Conservation (phyloP, 148 eudicot species). For the Rhododendron vialii region DNA sequence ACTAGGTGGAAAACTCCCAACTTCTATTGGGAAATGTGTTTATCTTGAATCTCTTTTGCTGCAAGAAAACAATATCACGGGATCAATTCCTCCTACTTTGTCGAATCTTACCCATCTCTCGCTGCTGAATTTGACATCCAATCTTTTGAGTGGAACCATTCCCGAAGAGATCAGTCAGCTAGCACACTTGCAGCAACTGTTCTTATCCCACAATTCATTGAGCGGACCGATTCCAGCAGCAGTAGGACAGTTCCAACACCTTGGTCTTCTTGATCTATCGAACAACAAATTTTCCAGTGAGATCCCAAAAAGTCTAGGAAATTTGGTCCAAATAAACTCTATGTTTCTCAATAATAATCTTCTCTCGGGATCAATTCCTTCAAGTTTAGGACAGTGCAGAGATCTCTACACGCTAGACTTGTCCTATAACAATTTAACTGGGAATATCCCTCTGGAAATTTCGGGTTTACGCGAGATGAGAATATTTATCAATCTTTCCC, state of each 20-base stretch:
- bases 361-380: conserved; percentile 33
- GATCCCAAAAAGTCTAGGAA: conserved; percentile 27
- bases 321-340: conserved; percentile 12
- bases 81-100: conserved; percentile 27
- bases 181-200: conserved; percentile 9
- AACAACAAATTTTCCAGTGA: conserved; percentile 23
- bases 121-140: conserved; percentile 27
- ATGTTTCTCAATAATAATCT: conserved; percentile 32
- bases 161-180: conserved; percentile 20
- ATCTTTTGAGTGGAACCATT: conserved; percentile 24
- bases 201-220: conserved; percentile 26
- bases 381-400: conserved; percentile 24
- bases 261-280: conserved; percentile 31
- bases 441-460: conserved; percentile 30
- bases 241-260: conserved; percentile 18
- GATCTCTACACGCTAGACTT: conserved; percentile 27
- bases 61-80: conserved; percentile 25
- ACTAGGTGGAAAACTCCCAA: conserved; percentile 26
- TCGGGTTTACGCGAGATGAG: conserved; percentile 17
- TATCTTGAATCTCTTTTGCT: conserved; percentile 8
- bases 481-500: conserved; percentile 31
- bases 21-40: conserved; percentile 16
- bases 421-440: conserved; percentile 30
- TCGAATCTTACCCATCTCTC: conserved; percentile 17
- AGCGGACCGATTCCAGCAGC: conserved; percentile 21